Percentiles rank a stretch among this genome's conserved stretches.
Conservation (phyloP, 140 eudicot genomes). For the Anethum foeniculum region DNA sequence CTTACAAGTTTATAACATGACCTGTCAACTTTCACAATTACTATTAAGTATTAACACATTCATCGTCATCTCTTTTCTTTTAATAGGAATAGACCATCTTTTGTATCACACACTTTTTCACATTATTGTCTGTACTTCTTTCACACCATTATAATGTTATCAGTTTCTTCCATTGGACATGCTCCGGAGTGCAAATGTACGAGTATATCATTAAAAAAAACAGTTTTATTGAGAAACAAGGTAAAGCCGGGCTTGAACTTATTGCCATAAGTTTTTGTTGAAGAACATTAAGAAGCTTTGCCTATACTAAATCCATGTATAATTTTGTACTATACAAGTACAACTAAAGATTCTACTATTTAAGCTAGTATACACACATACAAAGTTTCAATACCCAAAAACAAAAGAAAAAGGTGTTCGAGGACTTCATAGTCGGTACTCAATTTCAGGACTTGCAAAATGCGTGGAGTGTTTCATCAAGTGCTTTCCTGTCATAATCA, state of each 20-base stretch:
- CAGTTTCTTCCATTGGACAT: neutral
- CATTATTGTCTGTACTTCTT: neutral
- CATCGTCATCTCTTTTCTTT: neutral
- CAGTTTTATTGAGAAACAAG: neutral
- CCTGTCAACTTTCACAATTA: neutral
- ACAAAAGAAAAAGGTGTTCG: neutral
- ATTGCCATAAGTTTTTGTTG: neutral
- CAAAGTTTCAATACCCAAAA: slow-evolving; percentile 10
- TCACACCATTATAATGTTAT: neutral
- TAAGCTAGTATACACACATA: slow-evolving; percentile 12
- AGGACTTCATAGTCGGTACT: slow-evolving; percentile 5
- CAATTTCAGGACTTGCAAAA: slow-evolving; percentile 67
- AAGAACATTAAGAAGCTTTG: neutral
- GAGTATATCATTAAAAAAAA: neutral
- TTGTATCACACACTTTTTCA: no score
- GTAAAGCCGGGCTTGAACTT: neutral
- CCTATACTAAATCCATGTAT: slow-evolving; percentile 4
- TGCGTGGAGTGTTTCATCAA: slow-evolving; percentile 75
- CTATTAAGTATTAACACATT: neutral
- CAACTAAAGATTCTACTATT: neutral
- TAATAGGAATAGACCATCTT: neutral
- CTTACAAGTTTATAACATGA: neutral
- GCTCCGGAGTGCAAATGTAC: neutral
- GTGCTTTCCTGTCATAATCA: slow-evolving; percentile 72
- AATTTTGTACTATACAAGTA: neutral